phyloP scores from a whole-genome alignment of 129 eudicot genomes.

The Artemisia argyi region DNA sequence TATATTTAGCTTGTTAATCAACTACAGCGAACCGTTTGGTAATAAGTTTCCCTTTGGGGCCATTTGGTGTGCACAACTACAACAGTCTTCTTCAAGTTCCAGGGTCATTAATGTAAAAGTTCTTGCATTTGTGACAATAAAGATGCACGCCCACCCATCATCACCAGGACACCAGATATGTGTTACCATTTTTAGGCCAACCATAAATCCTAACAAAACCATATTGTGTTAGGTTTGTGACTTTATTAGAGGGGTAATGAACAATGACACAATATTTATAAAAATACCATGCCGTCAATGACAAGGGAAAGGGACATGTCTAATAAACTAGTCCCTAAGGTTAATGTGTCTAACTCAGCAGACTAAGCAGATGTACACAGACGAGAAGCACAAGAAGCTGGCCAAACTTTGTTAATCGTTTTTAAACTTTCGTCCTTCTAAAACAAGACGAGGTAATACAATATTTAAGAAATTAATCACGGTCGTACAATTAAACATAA shows the following conservation, averaged over 20 bases:
- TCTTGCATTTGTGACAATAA: too few species aligned
- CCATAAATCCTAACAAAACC: too few species aligned
- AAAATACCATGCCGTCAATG: background rate
- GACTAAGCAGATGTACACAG: constrained; percentile 12
- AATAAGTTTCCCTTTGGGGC: too few species aligned
- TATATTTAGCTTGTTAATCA: too few species aligned
- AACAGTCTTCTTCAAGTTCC: too few species aligned
- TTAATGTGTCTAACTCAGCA: constrained; percentile 19
- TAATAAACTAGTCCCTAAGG: background rate
- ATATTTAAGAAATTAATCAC: background rate
- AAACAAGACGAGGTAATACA: background rate
- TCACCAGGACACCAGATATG: background rate
- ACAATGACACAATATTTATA: background rate
- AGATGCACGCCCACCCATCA: too few species aligned
- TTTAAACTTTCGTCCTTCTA: background rate
- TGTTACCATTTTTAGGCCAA: background rate
- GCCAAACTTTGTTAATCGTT: constrained; percentile 12
- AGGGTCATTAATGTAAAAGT: too few species aligned
- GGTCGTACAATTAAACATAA: background rate
- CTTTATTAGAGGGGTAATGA: background rate
- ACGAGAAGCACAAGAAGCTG: background rate
- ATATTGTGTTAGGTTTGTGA: background rate
- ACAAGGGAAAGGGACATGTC: background rate
- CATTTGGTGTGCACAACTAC: too few species aligned
- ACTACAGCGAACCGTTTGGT: too few species aligned